phyloP scores from a whole-genome alignment of 352 stramenopile species.

The Globisporangium spinosum region DNA sequence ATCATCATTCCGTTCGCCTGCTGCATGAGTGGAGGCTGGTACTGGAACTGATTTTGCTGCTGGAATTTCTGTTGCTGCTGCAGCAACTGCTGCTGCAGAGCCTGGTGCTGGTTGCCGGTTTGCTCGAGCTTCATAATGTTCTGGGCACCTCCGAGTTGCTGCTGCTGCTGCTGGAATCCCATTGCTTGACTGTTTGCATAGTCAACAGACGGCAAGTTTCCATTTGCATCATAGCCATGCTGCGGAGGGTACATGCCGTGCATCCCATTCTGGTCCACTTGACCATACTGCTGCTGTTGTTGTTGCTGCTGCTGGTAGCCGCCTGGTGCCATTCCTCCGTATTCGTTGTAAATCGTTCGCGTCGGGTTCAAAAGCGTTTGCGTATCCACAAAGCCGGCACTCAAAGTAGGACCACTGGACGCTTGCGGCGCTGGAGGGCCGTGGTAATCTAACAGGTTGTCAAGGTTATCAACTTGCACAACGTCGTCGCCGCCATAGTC shows the following conservation, averaged over 20 bases:
- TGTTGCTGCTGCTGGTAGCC: conserved; percentile 30
- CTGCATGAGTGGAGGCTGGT: conserved; percentile 46
- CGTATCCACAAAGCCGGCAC: conserved; percentile 56
- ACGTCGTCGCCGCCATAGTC: conserved; percentile 81
- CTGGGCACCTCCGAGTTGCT: conserved; percentile 17
- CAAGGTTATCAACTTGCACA: conserved; percentile 80
- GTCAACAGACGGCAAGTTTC: conserved; percentile 21
- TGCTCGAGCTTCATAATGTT: conserved; percentile 40
- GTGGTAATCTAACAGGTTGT: conserved; percentile 82
- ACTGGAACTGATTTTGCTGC: conserved; percentile 44
- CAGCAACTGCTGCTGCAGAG: conserved; percentile 52
- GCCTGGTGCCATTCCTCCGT: conserved; percentile 16
- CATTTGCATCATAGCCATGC: conserved; percentile 12
- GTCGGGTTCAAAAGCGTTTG: conserved; percentile 61
- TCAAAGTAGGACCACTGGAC: conserved; percentile 16
- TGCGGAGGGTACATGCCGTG: conserved; percentile 29
- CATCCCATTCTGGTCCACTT: conserved; percentile 25
- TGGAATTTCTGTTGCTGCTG: conserved; percentile 55
- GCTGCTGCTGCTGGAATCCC: conserved; percentile 18
- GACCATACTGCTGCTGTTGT: conserved; percentile 25
- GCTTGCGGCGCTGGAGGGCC: conserved; percentile 16
- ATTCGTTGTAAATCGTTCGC: conserved; percentile 52
- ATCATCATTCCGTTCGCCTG: conserved; percentile 51
- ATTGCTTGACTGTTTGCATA: conserved; percentile 34
- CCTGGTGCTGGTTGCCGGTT: conserved; percentile 31